These are phyloP conservation scores for Teratosphaeria zuluensis DNA, from an alignment of 2,329 filamentous ascomycete genomes.

Conservation along the genomic window DNA sequence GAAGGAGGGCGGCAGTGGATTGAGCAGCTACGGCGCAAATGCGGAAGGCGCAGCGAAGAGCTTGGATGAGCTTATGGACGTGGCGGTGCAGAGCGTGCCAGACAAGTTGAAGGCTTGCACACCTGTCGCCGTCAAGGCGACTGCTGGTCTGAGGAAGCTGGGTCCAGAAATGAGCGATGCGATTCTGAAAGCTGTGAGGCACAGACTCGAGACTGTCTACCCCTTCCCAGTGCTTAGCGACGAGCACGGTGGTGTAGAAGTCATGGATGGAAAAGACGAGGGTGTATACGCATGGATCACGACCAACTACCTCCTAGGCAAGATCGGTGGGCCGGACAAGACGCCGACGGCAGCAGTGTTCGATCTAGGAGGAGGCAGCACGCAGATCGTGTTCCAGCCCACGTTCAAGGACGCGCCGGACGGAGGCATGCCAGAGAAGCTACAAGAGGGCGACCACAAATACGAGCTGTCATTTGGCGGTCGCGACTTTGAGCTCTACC, in stretches of 20 bases:
- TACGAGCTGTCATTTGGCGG: conserved; percentile 87
- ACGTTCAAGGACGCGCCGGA: conserved; percentile 66
- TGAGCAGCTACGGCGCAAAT: conserved; percentile 82
- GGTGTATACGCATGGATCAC: conserved; percentile 99
- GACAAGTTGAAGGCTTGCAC: conserved; percentile 85
- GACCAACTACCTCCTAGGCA: conserved; percentile 94
- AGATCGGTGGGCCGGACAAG: conserved; percentile 88
- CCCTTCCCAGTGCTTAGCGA: conserved; percentile 88
- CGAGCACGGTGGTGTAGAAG: conserved; percentile 78
- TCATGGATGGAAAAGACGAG: conserved; percentile 97
- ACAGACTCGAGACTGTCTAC: conserved; percentile 75
- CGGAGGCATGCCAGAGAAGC: conserved; percentile 74
- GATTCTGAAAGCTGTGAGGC: conserved; percentile 77
- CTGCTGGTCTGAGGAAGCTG: conserved; percentile 81
- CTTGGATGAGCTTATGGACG: conserved; percentile 77
- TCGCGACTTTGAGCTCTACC: conserved; percentile 84
- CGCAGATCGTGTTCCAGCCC: conserved; percentile 97
- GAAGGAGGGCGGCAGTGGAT: conserved; percentile 63
- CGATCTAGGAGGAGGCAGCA: conserved; percentile 91
- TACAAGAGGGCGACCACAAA: conserved; percentile 89
- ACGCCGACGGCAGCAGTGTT: conserved; percentile 89
- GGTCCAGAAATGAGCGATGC: conserved; percentile 70
- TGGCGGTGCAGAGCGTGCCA: conserved; percentile 75
- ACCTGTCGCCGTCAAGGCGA: conserved; percentile 95
- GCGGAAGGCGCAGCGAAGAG: conserved; percentile 81